Evolutionary conservation across 306 rosid genomes (phyloP).

Genomic region (Hippophae rhamnoides): DNA sequence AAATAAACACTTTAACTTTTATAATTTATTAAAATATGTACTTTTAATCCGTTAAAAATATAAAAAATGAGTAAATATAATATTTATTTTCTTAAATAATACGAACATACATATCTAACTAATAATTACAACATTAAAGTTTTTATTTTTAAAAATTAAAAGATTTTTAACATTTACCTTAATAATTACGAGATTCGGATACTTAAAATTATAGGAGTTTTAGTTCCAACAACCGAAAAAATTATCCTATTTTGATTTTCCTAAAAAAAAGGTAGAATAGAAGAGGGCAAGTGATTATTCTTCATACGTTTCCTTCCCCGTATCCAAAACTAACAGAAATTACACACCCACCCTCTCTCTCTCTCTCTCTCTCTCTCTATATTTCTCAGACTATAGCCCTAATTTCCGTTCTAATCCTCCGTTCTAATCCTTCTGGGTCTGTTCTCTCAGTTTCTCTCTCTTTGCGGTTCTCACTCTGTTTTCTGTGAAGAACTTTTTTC

Average conservation of each 20-base stretch:
- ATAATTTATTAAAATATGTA: too few relatives aligned
- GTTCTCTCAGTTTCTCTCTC: neutral
- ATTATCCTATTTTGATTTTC: neutral
- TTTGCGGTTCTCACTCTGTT: neutral
- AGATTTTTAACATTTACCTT: too few relatives aligned
- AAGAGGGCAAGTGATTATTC: neutral
- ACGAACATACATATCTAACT: too few relatives aligned
- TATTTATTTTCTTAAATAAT: too few relatives aligned
- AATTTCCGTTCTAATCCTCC: conserved; percentile 17
- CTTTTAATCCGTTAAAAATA: too few relatives aligned
- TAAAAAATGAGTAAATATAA: too few relatives aligned
- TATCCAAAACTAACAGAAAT: conserved; percentile 41
- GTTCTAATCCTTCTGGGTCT: conserved; percentile 6
- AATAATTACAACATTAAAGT: too few relatives aligned
- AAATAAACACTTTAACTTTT: too few relatives aligned
- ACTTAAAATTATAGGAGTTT: too few relatives aligned
- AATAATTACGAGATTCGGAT: too few relatives aligned
- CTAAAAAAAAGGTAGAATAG: neutral
- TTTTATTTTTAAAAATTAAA: too few relatives aligned
- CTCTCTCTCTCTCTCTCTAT: conserved; percentile 32
- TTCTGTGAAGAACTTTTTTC: neutral
- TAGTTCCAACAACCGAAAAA: neutral
- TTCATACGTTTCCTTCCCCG: conserved; percentile 16
- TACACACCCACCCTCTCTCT: conserved; percentile 20
- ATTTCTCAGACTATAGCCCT: conserved; percentile 21